Percentiles rank a stretch among this genome's conserved stretches.
Conservation (phyloP, 768 basidiomycete genomes). For the Phaeolepiota aurea region DNA sequence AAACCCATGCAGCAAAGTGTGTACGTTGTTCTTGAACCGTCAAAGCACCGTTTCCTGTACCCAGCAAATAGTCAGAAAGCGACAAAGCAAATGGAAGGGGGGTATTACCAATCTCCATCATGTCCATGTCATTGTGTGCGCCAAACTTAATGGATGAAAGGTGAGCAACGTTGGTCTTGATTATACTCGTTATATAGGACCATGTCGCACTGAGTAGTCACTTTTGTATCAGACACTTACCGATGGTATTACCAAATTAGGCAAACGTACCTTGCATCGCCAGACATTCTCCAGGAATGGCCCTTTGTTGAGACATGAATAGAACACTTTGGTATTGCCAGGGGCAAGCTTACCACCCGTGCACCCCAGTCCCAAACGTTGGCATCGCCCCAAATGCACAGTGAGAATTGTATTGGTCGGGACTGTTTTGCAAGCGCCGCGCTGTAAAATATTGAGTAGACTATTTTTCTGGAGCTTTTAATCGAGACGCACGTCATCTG, state of each 20-base stretch:
- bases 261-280: slow-evolving; percentile 29
- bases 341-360: slow-evolving; percentile 27
- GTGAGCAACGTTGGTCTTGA: slow-evolving; percentile 32
- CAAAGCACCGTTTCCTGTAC: slow-evolving; percentile 41
- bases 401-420: slow-evolving; percentile 36
- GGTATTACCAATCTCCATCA: slow-evolving; percentile 36
- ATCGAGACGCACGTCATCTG: slow-evolving; percentile 36
- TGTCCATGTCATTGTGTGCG: slow-evolving; percentile 52
- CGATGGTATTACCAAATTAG: no score
- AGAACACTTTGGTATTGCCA: not conserved
- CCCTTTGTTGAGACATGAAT: slow-evolving; percentile 21
- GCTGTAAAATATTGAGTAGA: slow-evolving; percentile 13
- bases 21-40: slow-evolving; percentile 43
- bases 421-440: slow-evolving; percentile 35
- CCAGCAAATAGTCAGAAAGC: slow-evolving; percentile 1
- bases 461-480: not conserved
- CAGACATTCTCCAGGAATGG: slow-evolving; percentile 48
- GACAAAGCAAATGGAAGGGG: no score
- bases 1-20: slow-evolving; percentile 53
- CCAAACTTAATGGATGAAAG: slow-evolving; percentile 34
- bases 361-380: slow-evolving; percentile 55
- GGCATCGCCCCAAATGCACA: slow-evolving; percentile 50
- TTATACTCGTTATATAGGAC: slow-evolving; percentile 39
- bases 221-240: not conserved
- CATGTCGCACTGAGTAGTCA: slow-evolving; percentile 27